Percentiles rank a stretch among this genome's conserved stretches.
phyloP scores from a whole-genome alignment of 352 stramenopile species.

The Pythium coloratum region DNA sequence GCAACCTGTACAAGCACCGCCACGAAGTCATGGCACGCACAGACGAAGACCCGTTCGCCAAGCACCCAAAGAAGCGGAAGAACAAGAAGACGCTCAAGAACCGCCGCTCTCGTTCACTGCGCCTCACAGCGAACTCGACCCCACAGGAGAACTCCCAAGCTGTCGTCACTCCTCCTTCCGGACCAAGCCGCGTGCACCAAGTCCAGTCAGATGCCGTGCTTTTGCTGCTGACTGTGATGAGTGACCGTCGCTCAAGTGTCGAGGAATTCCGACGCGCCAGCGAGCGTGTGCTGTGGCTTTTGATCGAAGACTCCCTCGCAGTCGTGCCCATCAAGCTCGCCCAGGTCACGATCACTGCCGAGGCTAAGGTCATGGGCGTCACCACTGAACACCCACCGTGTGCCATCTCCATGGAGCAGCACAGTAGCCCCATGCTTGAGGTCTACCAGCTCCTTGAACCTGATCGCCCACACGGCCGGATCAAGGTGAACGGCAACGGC shows the following conservation, averaged over 20 bases:
- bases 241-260: conserved; percentile 16
- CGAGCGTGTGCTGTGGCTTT: conserved; percentile 53
- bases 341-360: conserved; percentile 13
- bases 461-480: conserved; percentile 18
- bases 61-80: conserved; percentile 54
- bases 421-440: conserved; percentile 29
- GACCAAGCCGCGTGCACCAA: conserved; percentile 15
- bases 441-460: conserved; percentile 28
- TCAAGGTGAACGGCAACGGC: not conserved
- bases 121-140: conserved; percentile 1
- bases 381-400: conserved; percentile 28
- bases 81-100: conserved; percentile 27
- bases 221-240: conserved; percentile 25
- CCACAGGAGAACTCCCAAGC: not conserved
- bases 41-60: conserved; percentile 51
- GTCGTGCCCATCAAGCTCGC: conserved; percentile 20
- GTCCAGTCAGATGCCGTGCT: conserved; percentile 23
- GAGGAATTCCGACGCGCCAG: conserved; percentile 40
- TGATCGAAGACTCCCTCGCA: conserved; percentile 44
- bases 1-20: conserved; percentile 63
- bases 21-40: conserved; percentile 44
- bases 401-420: conserved; percentile 29
- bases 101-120: conserved; percentile 14
- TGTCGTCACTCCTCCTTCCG: conserved; percentile 9
- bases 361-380: conserved; percentile 24